Conservation (phyloP, 1,284 basidiomycete genomes). For the Naganishia albida region DNA sequence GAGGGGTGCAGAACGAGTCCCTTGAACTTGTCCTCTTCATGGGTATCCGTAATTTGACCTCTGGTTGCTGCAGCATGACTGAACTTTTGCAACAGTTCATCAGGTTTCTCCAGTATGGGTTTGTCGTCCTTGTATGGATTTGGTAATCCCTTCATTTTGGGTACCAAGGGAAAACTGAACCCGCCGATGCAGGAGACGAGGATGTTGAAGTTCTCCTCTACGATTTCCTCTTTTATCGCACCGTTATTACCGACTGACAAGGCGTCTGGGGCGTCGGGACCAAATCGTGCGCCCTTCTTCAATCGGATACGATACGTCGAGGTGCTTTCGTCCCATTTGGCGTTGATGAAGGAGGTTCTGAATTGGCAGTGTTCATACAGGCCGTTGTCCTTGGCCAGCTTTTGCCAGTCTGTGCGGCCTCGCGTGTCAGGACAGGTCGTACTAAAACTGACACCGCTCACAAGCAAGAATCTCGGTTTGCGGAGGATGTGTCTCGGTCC, state of each 20-base stretch:
- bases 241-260: slow-evolving; percentile 1
- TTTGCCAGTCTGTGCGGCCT: slow-evolving; percentile 30
- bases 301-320: slow-evolving; percentile 18
- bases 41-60: not conserved
- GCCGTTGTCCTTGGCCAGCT: slow-evolving; percentile 24
- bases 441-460: slow-evolving; percentile 10
- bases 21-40: slow-evolving; percentile 34
- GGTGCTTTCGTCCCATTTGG: slow-evolving; percentile 24
- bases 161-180: slow-evolving; percentile 37
- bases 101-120: slow-evolving; percentile 20
- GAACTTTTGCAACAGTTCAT: slow-evolving; percentile 7
- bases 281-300: slow-evolving; percentile 12
- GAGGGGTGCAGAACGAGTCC: slow-evolving; percentile 36
- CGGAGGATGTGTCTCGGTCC: slow-evolving; percentile 37
- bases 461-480: slow-evolving; percentile 36
- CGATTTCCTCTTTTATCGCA: not conserved
- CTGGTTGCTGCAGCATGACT: slow-evolving; percentile 12
- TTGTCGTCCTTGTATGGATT: slow-evolving; percentile 29
- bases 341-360: slow-evolving; percentile 31
- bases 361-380: slow-evolving; percentile 28
- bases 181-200: slow-evolving; percentile 40
- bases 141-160: slow-evolving; percentile 36
- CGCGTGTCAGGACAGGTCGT: not conserved
- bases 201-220: slow-evolving; percentile 28
- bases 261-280: slow-evolving; percentile 15